Conservation (phyloP, 257 asterid genomes). For the Fraxinus americana region DNA sequence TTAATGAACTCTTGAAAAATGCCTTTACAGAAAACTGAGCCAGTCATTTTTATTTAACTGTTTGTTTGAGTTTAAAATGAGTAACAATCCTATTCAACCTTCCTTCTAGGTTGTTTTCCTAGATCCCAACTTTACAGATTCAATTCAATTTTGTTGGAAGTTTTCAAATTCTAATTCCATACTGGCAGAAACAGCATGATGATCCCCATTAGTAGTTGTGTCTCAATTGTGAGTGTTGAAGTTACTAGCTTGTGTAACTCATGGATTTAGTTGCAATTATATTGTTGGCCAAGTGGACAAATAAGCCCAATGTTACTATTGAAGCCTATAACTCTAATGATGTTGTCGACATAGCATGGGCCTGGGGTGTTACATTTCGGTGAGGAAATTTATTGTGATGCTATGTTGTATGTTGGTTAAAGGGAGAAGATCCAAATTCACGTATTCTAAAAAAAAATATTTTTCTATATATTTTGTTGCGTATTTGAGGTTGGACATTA, state of each 20-base stretch:
- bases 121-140: background rate
- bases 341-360: background rate
- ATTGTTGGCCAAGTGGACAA: background rate
- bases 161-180: background rate
- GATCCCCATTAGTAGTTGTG: background rate
- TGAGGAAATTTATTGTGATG: background rate
- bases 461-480: background rate
- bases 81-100: background rate
- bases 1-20: too few relatives aligned
- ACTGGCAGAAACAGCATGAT: background rate
- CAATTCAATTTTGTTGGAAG: background rate
- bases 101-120: background rate
- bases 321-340: background rate
- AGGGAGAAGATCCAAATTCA: constrained; percentile 3
- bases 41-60: background rate
- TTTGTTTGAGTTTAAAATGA: background rate
- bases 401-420: constrained; percentile 6
- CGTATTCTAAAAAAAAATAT: background rate
- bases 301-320: background rate
- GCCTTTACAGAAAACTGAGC: background rate
- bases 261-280: background rate
- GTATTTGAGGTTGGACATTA: background rate
- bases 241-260: background rate
- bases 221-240: background rate
- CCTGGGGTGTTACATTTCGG: background rate